A percentile compares a stretch with the other conserved stretches of the same genome.
Evolutionary conservation across 2,329 filamentous ascomycete genomes (phyloP).

Genomic region (Alternaria gansuensis): DNA sequence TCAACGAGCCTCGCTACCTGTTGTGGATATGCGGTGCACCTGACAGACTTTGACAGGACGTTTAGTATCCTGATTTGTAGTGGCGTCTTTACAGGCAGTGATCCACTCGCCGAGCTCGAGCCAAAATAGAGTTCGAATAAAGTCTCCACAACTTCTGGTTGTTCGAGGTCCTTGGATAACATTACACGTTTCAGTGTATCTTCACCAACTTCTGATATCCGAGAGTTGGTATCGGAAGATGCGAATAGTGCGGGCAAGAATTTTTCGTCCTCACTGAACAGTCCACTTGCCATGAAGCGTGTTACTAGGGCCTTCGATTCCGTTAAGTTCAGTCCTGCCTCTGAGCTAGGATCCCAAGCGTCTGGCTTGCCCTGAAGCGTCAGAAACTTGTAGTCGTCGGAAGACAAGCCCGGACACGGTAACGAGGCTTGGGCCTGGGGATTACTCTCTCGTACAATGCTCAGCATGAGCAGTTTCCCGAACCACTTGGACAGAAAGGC

Average conservation of each 20-base stretch:
- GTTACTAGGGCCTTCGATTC: constrained; percentile 75
- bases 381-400: constrained; percentile 74
- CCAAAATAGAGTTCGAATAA: constrained; percentile 78
- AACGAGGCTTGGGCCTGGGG: constrained; percentile 52
- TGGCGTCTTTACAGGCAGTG: constrained; percentile 64
- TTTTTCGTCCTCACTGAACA: constrained; percentile 83
- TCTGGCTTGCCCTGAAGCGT: constrained; percentile 72
- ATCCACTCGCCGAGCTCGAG: constrained; percentile 52
- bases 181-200: constrained; percentile 84
- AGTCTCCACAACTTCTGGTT: constrained; percentile 66
- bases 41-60: constrained; percentile 78
- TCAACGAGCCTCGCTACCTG: constrained; percentile 75
- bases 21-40: constrained; percentile 73
- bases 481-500: constrained; percentile 78
- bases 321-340: constrained; percentile 70
- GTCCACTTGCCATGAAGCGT: constrained; percentile 80
- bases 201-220: constrained; percentile 84
- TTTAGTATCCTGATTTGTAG: constrained; percentile 80
- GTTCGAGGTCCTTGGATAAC: constrained; percentile 75
- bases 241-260: constrained; percentile 86
- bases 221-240: constrained; percentile 80
- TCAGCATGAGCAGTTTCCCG: constrained; percentile 77
- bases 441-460: constrained; percentile 49
- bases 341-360: constrained; percentile 69
- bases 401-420: constrained; percentile 68